Evolutionary conservation across 345 rosid genomes (phyloP).

Genomic region (Gossypium ekmanianum): DNA sequence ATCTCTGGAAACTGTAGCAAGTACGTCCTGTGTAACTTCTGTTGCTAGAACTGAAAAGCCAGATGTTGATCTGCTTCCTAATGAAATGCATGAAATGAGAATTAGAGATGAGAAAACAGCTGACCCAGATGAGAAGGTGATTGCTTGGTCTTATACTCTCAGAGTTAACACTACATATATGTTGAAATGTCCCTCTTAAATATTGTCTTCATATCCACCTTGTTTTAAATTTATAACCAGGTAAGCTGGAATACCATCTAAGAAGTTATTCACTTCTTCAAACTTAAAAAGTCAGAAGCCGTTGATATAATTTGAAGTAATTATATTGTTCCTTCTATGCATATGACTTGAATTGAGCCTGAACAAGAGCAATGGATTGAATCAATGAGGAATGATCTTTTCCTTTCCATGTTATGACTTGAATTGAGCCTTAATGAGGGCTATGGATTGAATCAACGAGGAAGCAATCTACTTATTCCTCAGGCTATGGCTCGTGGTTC

Average conservation of each 20-base stretch:
- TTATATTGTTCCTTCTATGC: not conserved
- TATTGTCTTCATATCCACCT: not conserved
- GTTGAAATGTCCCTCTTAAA: not conserved
- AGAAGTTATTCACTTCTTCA: not conserved
- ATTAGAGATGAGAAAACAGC: conserved; percentile 52
- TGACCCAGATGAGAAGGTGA: conserved; percentile 58
- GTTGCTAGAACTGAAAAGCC: conserved; percentile 34
- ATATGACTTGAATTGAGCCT: not conserved
- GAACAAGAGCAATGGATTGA: not conserved
- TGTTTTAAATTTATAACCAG: not conserved
- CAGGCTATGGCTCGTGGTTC: conserved; percentile 3
- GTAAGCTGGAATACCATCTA: not conserved
- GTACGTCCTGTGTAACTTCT: conserved; percentile 43
- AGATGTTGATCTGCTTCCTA: conserved; percentile 58
- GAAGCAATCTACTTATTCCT: not conserved
- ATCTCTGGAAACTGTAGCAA: conserved; percentile 48
- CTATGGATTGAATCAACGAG: not conserved
- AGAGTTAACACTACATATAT: not conserved
- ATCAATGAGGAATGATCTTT: not conserved
- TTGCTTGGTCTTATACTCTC: too few species aligned
- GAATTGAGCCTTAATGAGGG: not conserved
- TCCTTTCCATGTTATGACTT: not conserved
- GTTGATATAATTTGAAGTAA: not conserved
- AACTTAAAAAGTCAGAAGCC: not conserved
- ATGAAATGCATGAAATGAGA: conserved; percentile 57